Percentiles rank a stretch among this genome's conserved stretches.
Evolutionary conservation across 768 basidiomycete species (phyloP).

Genomic region (Russula dissimulans): DNA sequence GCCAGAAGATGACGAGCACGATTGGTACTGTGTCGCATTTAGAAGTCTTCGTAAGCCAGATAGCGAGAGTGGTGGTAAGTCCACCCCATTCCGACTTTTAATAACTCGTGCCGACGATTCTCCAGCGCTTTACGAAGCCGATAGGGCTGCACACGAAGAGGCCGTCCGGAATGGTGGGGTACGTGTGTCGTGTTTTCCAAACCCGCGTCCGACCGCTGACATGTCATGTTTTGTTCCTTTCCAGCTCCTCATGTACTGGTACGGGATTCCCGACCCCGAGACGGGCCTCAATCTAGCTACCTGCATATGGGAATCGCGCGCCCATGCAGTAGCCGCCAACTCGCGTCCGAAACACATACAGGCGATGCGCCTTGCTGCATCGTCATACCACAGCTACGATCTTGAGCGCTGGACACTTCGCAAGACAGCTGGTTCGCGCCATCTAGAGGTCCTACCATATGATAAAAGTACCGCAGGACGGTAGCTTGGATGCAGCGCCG

Average conservation of each 20-base stretch:
- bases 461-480: slow-evolving; percentile 59
- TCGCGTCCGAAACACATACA: slow-evolving; percentile 69
- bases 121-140: slow-evolving; percentile 79
- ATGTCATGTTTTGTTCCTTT: slow-evolving; percentile 7
- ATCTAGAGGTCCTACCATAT: slow-evolving; percentile 53
- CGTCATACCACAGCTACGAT: slow-evolving; percentile 68
- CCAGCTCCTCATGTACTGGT: slow-evolving; percentile 89
- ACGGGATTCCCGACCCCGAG: slow-evolving; percentile 66
- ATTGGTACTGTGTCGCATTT: slow-evolving; percentile 93
- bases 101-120: neutral
- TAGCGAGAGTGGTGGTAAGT: slow-evolving; percentile 55
- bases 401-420: slow-evolving; percentile 67
- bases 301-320: slow-evolving; percentile 90
- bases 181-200: slow-evolving; percentile 24
- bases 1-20: slow-evolving; percentile 61
- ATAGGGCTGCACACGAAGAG: slow-evolving; percentile 84
- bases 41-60: slow-evolving; percentile 65
- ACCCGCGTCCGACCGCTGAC: neutral
- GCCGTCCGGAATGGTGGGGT: slow-evolving; percentile 83
- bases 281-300: slow-evolving; percentile 88
- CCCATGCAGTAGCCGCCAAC: slow-evolving; percentile 74
- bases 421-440: slow-evolving; percentile 52
- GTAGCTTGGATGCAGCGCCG: slow-evolving; percentile 27
- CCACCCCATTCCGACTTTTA: neutral
- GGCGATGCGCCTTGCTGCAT: slow-evolving; percentile 73